phyloP scores from a whole-genome alignment of 2,329 filamentous ascomycete species.

The Annulohypoxylon truncatum region DNA sequence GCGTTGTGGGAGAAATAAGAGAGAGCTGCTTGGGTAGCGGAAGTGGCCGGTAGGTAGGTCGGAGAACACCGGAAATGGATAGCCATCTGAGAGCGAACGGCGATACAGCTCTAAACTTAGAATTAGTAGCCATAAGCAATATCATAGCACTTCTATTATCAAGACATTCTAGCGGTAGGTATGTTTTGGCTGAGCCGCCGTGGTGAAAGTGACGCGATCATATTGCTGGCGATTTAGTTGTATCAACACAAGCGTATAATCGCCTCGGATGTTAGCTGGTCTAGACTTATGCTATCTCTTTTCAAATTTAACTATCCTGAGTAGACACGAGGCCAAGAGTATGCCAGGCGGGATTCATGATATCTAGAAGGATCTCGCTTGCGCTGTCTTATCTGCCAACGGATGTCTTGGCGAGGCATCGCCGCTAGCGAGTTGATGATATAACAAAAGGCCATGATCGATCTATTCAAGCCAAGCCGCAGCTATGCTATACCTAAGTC shows the following conservation, averaged over 20 bases:
- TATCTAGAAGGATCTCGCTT: not conserved
- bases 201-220: too few species aligned
- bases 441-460: not conserved
- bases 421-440: not conserved
- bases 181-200: too few species aligned
- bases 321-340: not conserved
- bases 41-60: not conserved
- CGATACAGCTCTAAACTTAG: too few species aligned
- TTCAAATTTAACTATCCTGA: not conserved
- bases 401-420: not conserved
- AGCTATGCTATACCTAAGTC: not conserved
- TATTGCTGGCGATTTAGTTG: not conserved
- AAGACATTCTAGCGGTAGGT: too few species aligned
- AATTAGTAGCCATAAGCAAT: too few species aligned
- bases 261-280: not conserved
- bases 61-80: not conserved
- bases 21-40: not conserved
- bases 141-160: too few species aligned
- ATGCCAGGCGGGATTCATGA: not conserved
- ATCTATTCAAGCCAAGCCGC: not conserved
- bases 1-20: not conserved
- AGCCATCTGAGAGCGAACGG: too few species aligned
- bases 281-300: not conserved
- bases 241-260: not conserved
- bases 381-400: not conserved